Base-by-base conservation (phyloP, 2,329 filamentous ascomycete genomes). In the Aspergillus texensis region DNA sequence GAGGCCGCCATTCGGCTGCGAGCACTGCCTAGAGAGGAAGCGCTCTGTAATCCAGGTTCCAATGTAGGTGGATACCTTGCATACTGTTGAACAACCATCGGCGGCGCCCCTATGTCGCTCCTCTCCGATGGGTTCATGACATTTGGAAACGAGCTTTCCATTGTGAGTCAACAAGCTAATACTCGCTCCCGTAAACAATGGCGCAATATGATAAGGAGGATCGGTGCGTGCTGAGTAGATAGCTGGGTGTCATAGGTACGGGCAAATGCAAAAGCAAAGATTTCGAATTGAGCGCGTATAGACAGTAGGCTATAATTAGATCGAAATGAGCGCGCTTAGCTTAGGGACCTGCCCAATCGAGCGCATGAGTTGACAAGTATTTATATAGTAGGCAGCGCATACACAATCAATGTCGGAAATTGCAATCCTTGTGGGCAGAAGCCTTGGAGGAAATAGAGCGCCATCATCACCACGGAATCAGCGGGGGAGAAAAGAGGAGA, bases 71-170 rank as follows among this genome's bases (percentile, higher is more conserved):
- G 72, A 66, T 78, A 79, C 61, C 75, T 72, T 19, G 77, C 76
- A 71, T 78, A 79, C 61, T 79, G 77, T 62, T 78, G 77, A 62
- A 78, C 69, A 36, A 78, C 73, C 63, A 77, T 71, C 36, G 72
- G 73, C 48, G 68, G 65, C 21, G 63, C 65, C 58, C 65, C 66
- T 53, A 74, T 62, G 30, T 75, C 74, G 39, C 63, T 66, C 19
- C 70, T 67, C 28, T 70, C 73, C 34, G 69, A 54, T 12, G 71
- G 72, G 52, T 73, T 75, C 57, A 71, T 72, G 56, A 72, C 67
- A 39, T 62, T 63, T n/a, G 74, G 65, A 62, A 76, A 77, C 3
- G 75, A 67, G 43, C 62, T 60, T 66, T 78, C 74, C 76, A 78
- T 79, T 12, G 60, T 62, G 62, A 56, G 36, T 26, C 12, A 59